Conservation (phyloP, 805 yeast genomes). For the Metschnikowia lachancei region DNA sequence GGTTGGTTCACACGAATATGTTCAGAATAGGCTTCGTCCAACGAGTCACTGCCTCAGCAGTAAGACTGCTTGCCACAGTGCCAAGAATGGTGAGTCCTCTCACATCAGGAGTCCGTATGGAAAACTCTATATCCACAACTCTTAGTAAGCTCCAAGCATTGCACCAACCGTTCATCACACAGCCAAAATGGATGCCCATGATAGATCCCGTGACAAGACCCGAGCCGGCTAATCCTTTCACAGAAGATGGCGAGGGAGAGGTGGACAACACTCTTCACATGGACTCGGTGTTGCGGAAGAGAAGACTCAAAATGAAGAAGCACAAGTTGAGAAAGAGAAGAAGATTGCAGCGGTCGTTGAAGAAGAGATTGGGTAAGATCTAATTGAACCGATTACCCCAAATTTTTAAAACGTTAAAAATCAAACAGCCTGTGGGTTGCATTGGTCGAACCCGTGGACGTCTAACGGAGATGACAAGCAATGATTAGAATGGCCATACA, state of each 20-base stretch:
- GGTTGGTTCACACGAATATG: constrained; percentile 5
- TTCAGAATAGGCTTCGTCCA: constrained; percentile 11
- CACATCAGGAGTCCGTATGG: constrained; percentile 4
- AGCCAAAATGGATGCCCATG: constrained; percentile 8
- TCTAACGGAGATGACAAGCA: neutral
- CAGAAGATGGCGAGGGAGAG: neutral
- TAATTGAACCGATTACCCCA: constrained; percentile 8
- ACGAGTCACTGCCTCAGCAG: constrained; percentile 8
- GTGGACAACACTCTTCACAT: constrained; percentile 40
- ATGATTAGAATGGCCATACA: neutral
- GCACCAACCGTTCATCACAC: constrained; percentile 2
- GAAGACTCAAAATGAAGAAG: constrained; percentile 95
- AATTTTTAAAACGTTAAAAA: no score
- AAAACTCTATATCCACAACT: constrained; percentile 6
- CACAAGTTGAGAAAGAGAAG: constrained; percentile 97
- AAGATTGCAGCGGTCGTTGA: constrained; percentile 82
- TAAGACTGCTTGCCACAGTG: constrained; percentile 11
- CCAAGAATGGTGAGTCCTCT: constrained; percentile 3
- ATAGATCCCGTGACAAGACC: constrained; percentile 5
- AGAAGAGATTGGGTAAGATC: constrained; percentile 60
- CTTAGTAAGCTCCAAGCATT: constrained; percentile 7
- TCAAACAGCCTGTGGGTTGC: no score
- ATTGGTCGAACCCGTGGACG: neutral
- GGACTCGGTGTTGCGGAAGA: constrained; percentile 76
- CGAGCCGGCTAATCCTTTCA: neutral